Evolutionary conservation across 345 rosid genomes (phyloP).

Genomic region (Citrus unshiu): DNA sequence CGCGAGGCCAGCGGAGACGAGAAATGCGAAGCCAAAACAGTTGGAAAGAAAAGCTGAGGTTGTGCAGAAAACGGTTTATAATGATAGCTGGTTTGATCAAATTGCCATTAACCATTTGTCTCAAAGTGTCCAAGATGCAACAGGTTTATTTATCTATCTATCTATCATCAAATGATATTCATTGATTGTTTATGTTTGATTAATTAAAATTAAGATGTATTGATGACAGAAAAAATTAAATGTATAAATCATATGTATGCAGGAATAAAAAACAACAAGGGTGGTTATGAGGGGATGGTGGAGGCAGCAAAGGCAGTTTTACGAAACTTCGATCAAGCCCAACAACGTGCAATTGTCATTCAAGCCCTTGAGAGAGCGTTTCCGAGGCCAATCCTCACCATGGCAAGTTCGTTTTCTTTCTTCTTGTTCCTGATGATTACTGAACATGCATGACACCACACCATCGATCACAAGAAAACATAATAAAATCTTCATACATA

Average conservation of each 20-base stretch:
- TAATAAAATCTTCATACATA: too few relatives aligned
- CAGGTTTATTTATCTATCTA: slow-evolving; percentile 34
- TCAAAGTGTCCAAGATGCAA: slow-evolving; percentile 43
- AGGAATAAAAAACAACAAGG: slow-evolving; percentile 41
- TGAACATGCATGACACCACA: neutral
- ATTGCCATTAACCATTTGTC: slow-evolving; percentile 59
- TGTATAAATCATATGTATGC: slow-evolving; percentile 1
- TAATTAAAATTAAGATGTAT: neutral
- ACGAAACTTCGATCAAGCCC: slow-evolving; percentile 32
- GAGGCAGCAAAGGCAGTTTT: slow-evolving; percentile 55
- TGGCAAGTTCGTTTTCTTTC: slow-evolving; percentile 32
- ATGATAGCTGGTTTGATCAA: slow-evolving; percentile 52
- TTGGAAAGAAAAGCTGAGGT: slow-evolving; percentile 7
- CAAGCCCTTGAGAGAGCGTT: slow-evolving; percentile 54
- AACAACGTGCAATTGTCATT: slow-evolving; percentile 61
- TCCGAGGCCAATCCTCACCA: slow-evolving; percentile 42
- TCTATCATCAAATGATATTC: too few relatives aligned
- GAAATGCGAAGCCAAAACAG: neutral
- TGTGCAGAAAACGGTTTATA: slow-evolving; percentile 26
- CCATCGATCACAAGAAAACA: too few relatives aligned
- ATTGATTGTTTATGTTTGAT: too few relatives aligned
- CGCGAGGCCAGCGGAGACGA: slow-evolving; percentile 23
- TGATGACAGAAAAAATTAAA: neutral
- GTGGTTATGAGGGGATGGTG: slow-evolving; percentile 62
- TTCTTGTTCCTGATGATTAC: neutral